These are phyloP conservation scores for Globisporangium cystogenes DNA, from an alignment of 352 stramenopile genomes.

Conservation along the genomic window DNA sequence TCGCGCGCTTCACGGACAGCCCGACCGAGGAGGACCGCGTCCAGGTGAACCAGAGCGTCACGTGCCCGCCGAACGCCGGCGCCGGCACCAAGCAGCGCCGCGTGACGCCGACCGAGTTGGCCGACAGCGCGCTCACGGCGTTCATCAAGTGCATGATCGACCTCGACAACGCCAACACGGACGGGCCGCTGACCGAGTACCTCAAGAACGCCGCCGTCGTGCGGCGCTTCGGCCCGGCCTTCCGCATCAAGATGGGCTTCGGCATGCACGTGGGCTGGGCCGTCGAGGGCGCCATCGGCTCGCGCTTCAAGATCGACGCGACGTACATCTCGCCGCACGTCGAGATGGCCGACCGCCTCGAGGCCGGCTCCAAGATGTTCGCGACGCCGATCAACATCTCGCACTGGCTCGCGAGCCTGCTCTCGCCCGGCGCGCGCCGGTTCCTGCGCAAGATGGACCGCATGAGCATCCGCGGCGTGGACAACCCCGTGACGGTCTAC, in stretches of 20 bases:
- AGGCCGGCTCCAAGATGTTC: conserved; percentile 94
- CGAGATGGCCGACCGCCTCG: conserved; percentile 91
- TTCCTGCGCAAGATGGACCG: conserved; percentile 82
- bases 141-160: conserved; percentile 95
- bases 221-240: conserved; percentile 70
- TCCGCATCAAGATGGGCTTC: conserved; percentile 92
- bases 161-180: conserved; percentile 76
- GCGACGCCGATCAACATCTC: conserved; percentile 78
- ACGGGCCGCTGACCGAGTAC: conserved; percentile 70
- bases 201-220: conserved; percentile 65
- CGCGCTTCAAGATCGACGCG: conserved; percentile 95
- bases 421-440: conserved; percentile 61
- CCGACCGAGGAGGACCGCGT: conserved; percentile 67
- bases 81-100: conserved; percentile 56
- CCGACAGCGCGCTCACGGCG: conserved; percentile 91
- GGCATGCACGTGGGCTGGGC: conserved; percentile 96
- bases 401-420: conserved; percentile 72
- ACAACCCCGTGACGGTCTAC: conserved; percentile 80
- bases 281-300: conserved; percentile 95
- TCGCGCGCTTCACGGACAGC: conserved; percentile 74
- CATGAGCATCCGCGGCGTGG: conserved; percentile 79
- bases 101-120: conserved; percentile 86
- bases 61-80: conserved; percentile 60
- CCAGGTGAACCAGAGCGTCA: conserved; percentile 66
- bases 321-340: conserved; percentile 96